Percentiles rank a stretch among this genome's conserved stretches.
These are phyloP conservation scores for Verticillium dahliae DNA, from an alignment of 2,329 filamentous ascomycete species.

Conservation along the genomic window DNA sequence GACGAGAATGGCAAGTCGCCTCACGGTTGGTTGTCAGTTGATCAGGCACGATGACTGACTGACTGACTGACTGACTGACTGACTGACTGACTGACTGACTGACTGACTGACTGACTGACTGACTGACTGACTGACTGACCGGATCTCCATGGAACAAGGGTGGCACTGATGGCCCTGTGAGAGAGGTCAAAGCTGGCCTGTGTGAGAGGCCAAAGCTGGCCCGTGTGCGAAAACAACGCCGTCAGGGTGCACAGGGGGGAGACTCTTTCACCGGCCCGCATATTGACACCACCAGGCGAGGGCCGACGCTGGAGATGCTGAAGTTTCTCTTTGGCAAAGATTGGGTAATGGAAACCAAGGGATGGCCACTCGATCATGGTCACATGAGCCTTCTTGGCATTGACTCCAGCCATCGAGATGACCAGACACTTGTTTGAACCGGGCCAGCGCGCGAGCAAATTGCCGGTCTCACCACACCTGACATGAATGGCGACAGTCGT, in stretches of 20 bases:
- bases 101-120: too few species aligned
- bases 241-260: conserved; percentile 2
- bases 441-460: background rate
- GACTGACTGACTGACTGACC: too few species aligned
- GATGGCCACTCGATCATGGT: conserved; percentile 29
- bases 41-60: too few species aligned
- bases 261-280: conserved; percentile 9
- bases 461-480: background rate
- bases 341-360: conserved; percentile 44
- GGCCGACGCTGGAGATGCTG: background rate
- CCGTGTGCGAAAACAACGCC: background rate
- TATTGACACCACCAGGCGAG: conserved; percentile 9
- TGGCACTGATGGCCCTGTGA: too few species aligned
- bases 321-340: conserved; percentile 18
- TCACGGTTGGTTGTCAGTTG: too few species aligned
- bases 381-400: conserved; percentile 21
- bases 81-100: too few species aligned
- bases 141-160: too few species aligned
- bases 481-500: background rate
- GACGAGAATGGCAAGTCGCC: too few species aligned
- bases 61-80: too few species aligned
- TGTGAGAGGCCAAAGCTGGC: background rate
- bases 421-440: background rate
- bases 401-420: background rate
- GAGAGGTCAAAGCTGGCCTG: background rate